phyloP scores from a whole-genome alignment of 176 grass and related monocot species.

The Ensete glaucum region DNA sequence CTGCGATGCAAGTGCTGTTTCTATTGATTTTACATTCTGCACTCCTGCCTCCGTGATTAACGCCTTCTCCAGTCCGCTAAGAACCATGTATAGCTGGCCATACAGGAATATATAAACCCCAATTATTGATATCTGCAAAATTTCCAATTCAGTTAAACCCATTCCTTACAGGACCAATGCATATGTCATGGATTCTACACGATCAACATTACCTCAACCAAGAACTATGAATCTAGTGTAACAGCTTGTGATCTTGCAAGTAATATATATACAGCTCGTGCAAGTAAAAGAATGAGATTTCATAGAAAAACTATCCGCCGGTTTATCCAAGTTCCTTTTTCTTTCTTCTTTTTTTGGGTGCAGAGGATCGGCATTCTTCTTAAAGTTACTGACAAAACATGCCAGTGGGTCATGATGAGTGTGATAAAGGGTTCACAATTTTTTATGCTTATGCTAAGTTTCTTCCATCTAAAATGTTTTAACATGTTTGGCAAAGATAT shows the following conservation, averaged over 20 bases:
- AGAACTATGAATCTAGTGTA: background rate
- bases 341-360: too few species aligned
- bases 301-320: too few species aligned
- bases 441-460: too few species aligned
- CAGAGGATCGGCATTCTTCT: too few species aligned
- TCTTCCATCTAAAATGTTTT: too few species aligned
- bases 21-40: conserved; percentile 77
- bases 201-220: background rate
- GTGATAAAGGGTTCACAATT: too few species aligned
- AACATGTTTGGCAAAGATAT: too few species aligned
- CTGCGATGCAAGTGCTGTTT: conserved; percentile 95
- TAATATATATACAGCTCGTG: too few species aligned
- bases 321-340: too few species aligned
- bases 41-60: conserved; percentile 56
- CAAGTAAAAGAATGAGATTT: too few species aligned
- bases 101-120: conserved; percentile 92
- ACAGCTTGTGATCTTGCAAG: background rate
- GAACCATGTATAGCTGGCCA: conserved; percentile 88
- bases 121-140: conserved; percentile 74
- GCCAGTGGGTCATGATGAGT: too few species aligned
- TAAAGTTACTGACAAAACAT: too few species aligned
- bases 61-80: conserved; percentile 69
- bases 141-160: background rate
- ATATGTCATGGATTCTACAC: background rate
- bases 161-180: background rate